Percentiles rank a stretch among this genome's conserved stretches.
phyloP scores from a whole-genome alignment of 345 rosid genomes.

The Hypericum androsaemum region DNA sequence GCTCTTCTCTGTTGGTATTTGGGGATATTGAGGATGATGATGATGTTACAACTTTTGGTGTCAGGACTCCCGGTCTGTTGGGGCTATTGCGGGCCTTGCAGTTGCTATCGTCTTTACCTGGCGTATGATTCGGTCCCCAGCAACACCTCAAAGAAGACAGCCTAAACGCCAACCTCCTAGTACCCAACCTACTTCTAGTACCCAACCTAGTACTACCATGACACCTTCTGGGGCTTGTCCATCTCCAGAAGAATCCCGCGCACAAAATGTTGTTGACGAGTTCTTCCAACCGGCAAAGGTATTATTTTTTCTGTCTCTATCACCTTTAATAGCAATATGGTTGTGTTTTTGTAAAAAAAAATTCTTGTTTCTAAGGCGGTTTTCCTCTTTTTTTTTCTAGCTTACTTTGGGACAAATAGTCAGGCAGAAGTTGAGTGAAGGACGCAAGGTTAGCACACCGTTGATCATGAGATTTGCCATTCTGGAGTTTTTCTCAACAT shows the following conservation, averaged over 20 bases:
- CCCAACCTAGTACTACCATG: constrained; percentile 30
- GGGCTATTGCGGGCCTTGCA: constrained; percentile 93
- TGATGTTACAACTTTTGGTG: constrained; percentile 1
- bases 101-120: constrained; percentile 79
- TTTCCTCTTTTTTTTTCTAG: constrained; percentile 24
- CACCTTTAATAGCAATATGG: not conserved
- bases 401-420: constrained; percentile 75
- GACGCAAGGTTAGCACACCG: constrained; percentile 52
- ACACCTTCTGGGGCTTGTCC: constrained; percentile 36
- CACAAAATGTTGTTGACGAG: constrained; percentile 65
- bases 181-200: constrained; percentile 28
- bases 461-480: too few relatives aligned
- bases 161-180: constrained; percentile 57
- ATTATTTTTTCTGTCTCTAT: not conserved
- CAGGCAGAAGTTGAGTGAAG: constrained; percentile 84
- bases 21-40: too few relatives aligned
- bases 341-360: not conserved
- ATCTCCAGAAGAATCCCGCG: constrained; percentile 48
- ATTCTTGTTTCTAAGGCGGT: not conserved
- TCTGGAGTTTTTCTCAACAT: too few relatives aligned
- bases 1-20: too few relatives aligned
- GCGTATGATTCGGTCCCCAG: constrained; percentile 68
- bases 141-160: constrained; percentile 54
- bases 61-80: constrained; percentile 83
- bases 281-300: constrained; percentile 78